These are phyloP conservation scores for Hevea brasiliensis DNA, from an alignment of 345 rosid genomes.

Conservation along the genomic window DNA sequence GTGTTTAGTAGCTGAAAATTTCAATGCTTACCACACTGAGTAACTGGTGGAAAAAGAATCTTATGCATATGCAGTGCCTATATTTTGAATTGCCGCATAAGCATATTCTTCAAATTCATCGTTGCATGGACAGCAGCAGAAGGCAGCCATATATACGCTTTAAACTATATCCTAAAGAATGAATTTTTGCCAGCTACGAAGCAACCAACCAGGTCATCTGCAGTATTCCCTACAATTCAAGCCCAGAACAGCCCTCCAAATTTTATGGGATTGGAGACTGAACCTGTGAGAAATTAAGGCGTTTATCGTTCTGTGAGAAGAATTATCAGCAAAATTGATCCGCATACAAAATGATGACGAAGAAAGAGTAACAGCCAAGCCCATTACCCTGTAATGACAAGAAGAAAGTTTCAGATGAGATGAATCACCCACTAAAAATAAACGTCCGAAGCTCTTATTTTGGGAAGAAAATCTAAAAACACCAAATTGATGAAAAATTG, in stretches of 20 bases:
- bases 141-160: constrained; percentile 42
- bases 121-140: constrained; percentile 56
- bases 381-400: neutral
- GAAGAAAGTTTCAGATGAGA: neutral
- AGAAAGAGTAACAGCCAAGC: neutral
- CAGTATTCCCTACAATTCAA: neutral
- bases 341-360: neutral
- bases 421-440: neutral
- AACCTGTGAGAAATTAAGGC: neutral
- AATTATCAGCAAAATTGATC: neutral
- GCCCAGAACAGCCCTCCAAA: too few species aligned
- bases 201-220: neutral
- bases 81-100: constrained; percentile 47
- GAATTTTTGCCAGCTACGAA: neutral
- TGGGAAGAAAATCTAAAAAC: neutral
- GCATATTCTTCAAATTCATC: constrained; percentile 56
- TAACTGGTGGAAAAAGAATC: constrained; percentile 52
- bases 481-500: neutral
- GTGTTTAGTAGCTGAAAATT: constrained; percentile 1
- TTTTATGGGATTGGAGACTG: neutral
- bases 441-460: neutral
- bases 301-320: neutral
- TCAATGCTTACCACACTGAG: constrained; percentile 50
- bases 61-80: constrained; percentile 50
- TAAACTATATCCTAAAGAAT: neutral